phyloP scores from a whole-genome alignment of 805 yeast genomes.

The Kazachstania psychrophila region DNA sequence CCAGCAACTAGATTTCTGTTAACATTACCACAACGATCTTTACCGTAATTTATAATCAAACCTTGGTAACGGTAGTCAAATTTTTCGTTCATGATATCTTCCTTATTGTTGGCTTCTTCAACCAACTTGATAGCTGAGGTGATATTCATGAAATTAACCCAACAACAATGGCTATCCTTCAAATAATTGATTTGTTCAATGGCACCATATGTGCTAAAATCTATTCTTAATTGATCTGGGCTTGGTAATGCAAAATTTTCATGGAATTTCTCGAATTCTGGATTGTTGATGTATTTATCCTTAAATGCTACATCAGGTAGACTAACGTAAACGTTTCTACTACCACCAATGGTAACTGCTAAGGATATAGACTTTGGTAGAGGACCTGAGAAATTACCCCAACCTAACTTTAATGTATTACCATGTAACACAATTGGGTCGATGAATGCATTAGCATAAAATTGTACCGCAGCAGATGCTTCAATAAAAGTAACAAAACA shows the following conservation, averaged over 20 bases:
- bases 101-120: constrained; percentile 41
- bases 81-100: constrained; percentile 31
- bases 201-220: constrained; percentile 57
- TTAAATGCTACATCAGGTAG: constrained; percentile 37
- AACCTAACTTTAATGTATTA: constrained; percentile 53
- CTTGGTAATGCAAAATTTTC: constrained; percentile 33
- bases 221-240: constrained; percentile 44
- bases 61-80: constrained; percentile 40
- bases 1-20: constrained; percentile 35
- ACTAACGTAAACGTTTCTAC: constrained; percentile 70
- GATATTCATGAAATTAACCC: constrained; percentile 61
- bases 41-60: constrained; percentile 59
- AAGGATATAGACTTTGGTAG: constrained; percentile 44
- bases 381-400: constrained; percentile 65
- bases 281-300: constrained; percentile 28
- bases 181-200: constrained; percentile 69
- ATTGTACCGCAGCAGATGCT: constrained; percentile 54
- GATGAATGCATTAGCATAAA: constrained; percentile 49
- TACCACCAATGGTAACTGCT: constrained; percentile 66
- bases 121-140: constrained; percentile 55
- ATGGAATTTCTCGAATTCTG: constrained; percentile 25
- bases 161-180: constrained; percentile 63
- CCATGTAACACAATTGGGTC: constrained; percentile 56
- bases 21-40: constrained; percentile 68
- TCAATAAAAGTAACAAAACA: constrained; percentile 67